Base-by-base conservation (phyloP, 176 grass and related monocot genomes). In the Oryza officinalis region DNA sequence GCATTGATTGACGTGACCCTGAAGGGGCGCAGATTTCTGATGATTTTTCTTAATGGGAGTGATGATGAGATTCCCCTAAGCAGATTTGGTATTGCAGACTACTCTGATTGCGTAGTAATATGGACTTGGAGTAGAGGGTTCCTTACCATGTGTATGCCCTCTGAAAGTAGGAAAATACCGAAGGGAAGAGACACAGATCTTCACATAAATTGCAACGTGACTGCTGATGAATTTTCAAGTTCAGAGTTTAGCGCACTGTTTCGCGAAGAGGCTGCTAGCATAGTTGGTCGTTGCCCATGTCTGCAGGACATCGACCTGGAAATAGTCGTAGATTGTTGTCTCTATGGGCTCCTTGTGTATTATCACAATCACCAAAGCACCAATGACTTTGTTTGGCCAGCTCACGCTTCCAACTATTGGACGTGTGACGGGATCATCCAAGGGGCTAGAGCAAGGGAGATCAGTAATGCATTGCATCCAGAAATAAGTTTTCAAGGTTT, bases 1-100 rank as follows among this genome's bases (percentile, higher is more conserved):
- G 0, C 33, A n/a, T 1, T 31, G 23, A 84, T 77, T 43, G 0
- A 28, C 13, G 13, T 2, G 13, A 22, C 1, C 1, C 23, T 84
- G 3, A 60, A n/a, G n/a, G n/a, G n/a, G 15, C 5, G 6, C 6
- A 77, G 35, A 57, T 77, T 69, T 15, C 43, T 85, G 44, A 44
- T 85, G 23, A 4, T 85, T 25, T 77, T 84, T 23, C 35, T 60
- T n/a, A 77, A 69, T 43, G 83, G 83, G 9, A 77, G 46, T n/a
- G 17, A 22, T 13, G 45, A 77, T 1, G 82, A 77, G 4, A 10
- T 77, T 17, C 5, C 2, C 37, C 2, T 70, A 32, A 2, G 2
- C 40, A 11, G 1, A 8, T 13, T 85, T 63, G 74, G 83, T 23
- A 31, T 85, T 25, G 45, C 10, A 45, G 43, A 45, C 74, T 67